Base-by-base conservation (phyloP, 2,329 filamentous ascomycete species). In the Amauroascus niger region DNA sequence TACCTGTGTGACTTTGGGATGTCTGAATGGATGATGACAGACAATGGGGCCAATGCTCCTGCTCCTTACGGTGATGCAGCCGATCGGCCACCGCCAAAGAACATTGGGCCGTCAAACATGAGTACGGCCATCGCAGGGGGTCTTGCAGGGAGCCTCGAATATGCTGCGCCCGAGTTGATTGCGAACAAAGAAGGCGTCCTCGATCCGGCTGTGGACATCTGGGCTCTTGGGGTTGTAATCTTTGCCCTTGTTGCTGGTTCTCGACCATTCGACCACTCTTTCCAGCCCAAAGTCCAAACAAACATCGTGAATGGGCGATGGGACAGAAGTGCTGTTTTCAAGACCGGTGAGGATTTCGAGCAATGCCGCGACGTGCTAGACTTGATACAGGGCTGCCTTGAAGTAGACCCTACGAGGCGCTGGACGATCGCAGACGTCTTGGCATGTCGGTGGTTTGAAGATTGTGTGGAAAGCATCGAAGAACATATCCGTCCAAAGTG, bases 1-100 rank as follows among this genome's bases (percentile, higher is more conserved):
- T 76, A 83, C 3, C 73, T 86, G 4, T 84, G 81, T 65, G 82
- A 86, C 63, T 86, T 86, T 62, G 82, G 82, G 46, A 82, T 86
- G 72, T 81, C 82, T 11, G 82, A 85, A 63, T 85, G 82, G 70
- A 76, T 84, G 58, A 74, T 76, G 20, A 76, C 71, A 53, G 80
- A 81, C 56, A 74, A 75, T 55, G 75, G 75, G 20, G 71, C 72
- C 24, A 71, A 74, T 55, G 74, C 75, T 8, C 70, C 73, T 11
- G 76, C 77, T 56, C 76, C 76, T 6, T 74, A 74, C 53, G 71
- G 73, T 52, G 68, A 72, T 58, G 65, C 67, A 9, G 66, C 67
- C 5, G 74, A 76, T 60, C 68, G 74, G 8, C 73, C 76, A 50
- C 71, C 76, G 24, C 68, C 69, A 6, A 69, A 70, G 56, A 75